Base-by-base conservation (phyloP, 805 yeast genomes). In the Wickerhamomyces queroliae region DNA sequence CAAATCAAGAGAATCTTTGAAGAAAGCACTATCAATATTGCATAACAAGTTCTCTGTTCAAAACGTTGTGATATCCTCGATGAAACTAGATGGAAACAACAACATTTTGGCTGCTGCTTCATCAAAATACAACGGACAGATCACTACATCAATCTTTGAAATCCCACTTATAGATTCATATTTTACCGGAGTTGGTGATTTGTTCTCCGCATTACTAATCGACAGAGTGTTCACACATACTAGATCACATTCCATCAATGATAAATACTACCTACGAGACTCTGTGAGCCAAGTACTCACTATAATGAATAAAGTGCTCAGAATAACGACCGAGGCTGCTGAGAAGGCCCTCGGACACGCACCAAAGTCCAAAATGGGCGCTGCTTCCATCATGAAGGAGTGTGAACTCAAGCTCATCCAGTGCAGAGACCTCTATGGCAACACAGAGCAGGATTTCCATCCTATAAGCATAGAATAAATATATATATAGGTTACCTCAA, bases 111-210 rank as follows among this genome's bases (percentile, higher is more conserved):
- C 50, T 3, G 52, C 46, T 7, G 40, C 50, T 6, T 53, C 59
- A 2, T 37, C 50, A 10, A 35, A 24, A 9, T 15, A 41, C 6
- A 35, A 30, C 7, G 28, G 35, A n/a, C 18, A 39, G 18, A 36
- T 47, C 7, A 33, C 36, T 17, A 35, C 48, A 15, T 40, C 37
- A 5, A 17, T 45, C 35, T 78, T 74, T 50, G 69, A 70, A 47
- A 70, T 83, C 12, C 83, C 85, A 2, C 66, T 70, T 26, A 74
- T 87, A 31, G 77, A 81, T 39, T 80, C 91, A 5, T 88, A 91
- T 58, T 91, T 90, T 62, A 87, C 96, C 0, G 98, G 98, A 2
- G 95, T 93, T 0, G 98, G 98, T 7, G 98, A 90, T 53, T 61
- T 90, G 31, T 90, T 91, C 51, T 81, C 95, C 0, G 91, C 95